Evolutionary conservation across 768 basidiomycete species (phyloP), one percentile per base, ranked within the genome.

Genomic region (Amanita phalloides): DNA sequence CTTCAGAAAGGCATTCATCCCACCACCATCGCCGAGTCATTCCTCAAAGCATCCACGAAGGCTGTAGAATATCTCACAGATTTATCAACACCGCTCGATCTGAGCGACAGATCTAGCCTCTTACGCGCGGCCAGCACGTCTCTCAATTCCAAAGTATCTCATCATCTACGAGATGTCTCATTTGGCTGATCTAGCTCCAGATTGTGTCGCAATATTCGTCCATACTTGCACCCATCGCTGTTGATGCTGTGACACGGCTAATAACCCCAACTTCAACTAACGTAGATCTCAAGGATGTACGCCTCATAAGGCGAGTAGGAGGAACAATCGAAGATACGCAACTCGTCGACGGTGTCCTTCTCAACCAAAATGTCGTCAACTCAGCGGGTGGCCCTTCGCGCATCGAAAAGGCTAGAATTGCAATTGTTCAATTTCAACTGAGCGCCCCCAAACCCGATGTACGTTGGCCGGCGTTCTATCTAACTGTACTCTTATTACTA

Each of bases 291-390:
- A 79, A 92, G 54, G 96, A 99, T 67, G 85, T 98, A 62, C 84
- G 96, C 30, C 76, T 99, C 57, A 93, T 99, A 48, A 98, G 95
- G 72, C 98, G 97, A 66, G 90, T 98, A 47, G 96, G 96, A 20
- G 96, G 96, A 39, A 98, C 96, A 1, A 99, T 99, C 55, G 96
- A 99, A 66, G 96, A 99, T 66, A 98, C 96, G 2, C 93, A 97
- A 60, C 79, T 99, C 14, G 79, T 96, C 23, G 93, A 98, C 53
- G 96, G 96, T 49, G 86, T 98, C 48, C 93, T 97, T n/a, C 74
- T 99, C 52, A 90, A 96, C 67, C 96, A 99, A 71, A 93, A 88
- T 58, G 93, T 94, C 44, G 82, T 97, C 51, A 78, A 79, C 25
- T 76, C 88, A 36, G 94, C 89, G 38, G 93, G 94, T 55, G 95